Conservation (phyloP, 2,329 filamentous ascomycete species). For the Paraphaeosphaeria sporulosa region DNA sequence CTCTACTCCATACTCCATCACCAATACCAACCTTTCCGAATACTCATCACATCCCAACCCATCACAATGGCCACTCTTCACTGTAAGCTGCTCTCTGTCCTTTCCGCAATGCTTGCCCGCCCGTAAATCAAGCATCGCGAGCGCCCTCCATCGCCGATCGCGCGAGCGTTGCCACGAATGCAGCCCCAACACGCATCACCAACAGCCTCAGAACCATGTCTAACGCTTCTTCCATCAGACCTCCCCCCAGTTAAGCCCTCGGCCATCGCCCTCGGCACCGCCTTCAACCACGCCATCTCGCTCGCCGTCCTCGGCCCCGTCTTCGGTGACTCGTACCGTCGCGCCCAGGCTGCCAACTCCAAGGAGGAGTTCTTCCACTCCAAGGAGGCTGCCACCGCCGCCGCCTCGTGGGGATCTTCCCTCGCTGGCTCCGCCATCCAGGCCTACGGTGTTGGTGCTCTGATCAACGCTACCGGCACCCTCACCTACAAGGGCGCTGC, state of each 20-base stretch:
- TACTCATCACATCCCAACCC: conserved; percentile 24
- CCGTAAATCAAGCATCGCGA: conserved; percentile 5
- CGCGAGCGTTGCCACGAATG: conserved; percentile 12
- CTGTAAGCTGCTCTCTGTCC: conserved; percentile 56
- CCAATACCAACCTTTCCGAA: conserved; percentile 23
- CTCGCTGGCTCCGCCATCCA: conserved; percentile 88
- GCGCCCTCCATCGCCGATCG: conserved; percentile 22
- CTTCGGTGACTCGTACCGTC: conserved; percentile 94
- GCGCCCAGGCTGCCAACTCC: conserved; percentile 87
- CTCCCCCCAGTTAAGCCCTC: conserved; percentile 93
- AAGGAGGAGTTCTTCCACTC: conserved; percentile 97
- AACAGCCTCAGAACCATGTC: conserved; percentile 15
- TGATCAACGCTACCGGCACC: conserved; percentile 90
- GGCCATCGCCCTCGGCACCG: conserved; percentile 92
- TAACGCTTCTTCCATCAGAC: conserved; percentile 54
- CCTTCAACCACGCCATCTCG: conserved; percentile 94
- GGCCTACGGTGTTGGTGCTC: conserved; percentile 85
- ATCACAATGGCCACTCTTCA: conserved; percentile 65
- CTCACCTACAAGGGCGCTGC: conserved; percentile 97
- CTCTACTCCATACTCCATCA: conserved; percentile 14
- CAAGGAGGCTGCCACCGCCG: conserved; percentile 88
- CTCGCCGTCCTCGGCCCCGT: conserved; percentile 85
- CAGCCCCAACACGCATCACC: conserved; percentile 2
- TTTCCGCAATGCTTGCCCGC: neutral
- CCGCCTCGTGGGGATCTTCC: conserved; percentile 82